Conservation (phyloP, 257 asterid species). For the Solanum chilense region DNA sequence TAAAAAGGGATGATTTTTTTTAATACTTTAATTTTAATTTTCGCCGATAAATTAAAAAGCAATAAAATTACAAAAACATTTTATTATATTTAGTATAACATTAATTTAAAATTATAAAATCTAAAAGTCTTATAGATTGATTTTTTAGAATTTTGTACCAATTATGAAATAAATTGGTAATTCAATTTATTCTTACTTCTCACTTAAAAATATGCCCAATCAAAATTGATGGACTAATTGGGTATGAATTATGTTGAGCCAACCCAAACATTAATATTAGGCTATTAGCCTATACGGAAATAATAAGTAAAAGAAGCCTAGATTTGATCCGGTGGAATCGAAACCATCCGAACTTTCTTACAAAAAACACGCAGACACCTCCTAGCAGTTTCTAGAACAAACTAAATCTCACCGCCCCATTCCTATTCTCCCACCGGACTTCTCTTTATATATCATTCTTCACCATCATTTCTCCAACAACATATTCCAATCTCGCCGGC, state of each 20-base stretch:
- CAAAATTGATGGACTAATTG: no score
- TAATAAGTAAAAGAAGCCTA: background rate
- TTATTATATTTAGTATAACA: no score
- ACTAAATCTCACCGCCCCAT: conserved; percentile 10
- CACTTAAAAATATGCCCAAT: no score
- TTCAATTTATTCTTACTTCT: background rate
- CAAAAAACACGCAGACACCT: background rate
- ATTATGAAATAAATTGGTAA: no score
- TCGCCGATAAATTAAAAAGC: no score
- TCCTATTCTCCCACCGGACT: background rate
- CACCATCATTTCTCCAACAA: background rate
- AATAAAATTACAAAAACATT: no score
- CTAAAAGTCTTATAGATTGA: background rate
- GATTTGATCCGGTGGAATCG: background rate
- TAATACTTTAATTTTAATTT: no score
- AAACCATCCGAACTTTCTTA: conserved; percentile 23
- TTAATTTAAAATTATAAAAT: no score
- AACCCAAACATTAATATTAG: background rate
- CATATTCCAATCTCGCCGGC: background rate
- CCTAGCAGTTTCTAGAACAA: conserved; percentile 44
- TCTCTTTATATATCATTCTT: background rate
- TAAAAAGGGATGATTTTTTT: no score
- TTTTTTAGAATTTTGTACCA: no score
- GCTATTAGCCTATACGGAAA: background rate
- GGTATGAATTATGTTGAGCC: background rate